Conservation (phyloP, 192 early-diverging fungal species). For the Dispira simplex region DNA sequence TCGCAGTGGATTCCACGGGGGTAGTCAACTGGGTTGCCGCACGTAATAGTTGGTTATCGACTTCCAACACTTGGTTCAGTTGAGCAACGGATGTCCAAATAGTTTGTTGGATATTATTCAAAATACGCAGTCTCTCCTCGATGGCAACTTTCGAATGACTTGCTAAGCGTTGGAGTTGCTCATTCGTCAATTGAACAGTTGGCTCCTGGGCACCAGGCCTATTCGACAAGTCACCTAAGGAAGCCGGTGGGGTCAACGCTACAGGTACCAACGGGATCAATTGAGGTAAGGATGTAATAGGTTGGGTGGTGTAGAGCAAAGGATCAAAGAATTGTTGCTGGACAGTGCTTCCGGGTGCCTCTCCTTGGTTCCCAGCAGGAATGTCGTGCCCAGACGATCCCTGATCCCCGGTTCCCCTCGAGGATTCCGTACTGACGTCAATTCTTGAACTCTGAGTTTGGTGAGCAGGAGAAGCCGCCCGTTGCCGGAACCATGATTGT, state of each 20-base stretch:
- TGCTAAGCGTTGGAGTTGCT: background rate
- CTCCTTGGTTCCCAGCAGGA: background rate
- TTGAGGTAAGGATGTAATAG: background rate
- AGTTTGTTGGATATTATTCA: background rate
- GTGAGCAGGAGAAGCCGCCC: background rate
- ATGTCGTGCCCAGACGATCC: background rate
- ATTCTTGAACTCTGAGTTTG: background rate
- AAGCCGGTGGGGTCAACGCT: background rate
- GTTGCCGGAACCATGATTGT: background rate
- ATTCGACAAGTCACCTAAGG: background rate
- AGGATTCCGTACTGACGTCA: background rate
- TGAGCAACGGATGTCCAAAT: conserved; percentile 6
- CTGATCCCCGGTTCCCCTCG: background rate
- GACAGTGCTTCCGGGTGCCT: background rate
- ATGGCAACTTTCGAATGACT: background rate
- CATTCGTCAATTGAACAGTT: background rate
- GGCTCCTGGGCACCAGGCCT: background rate
- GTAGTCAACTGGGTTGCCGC: background rate
- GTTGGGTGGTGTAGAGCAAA: background rate
- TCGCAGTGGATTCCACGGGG: too few relatives aligned
- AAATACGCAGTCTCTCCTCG: background rate
- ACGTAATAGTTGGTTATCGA: conserved; percentile 7
- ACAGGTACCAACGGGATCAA: conserved; percentile 9
- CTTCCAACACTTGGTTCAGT: conserved; percentile 9
- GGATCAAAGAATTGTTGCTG: conserved; percentile 3